Conservation (phyloP, 73 alveolate species). For the Paramecium bursaria region DNA sequence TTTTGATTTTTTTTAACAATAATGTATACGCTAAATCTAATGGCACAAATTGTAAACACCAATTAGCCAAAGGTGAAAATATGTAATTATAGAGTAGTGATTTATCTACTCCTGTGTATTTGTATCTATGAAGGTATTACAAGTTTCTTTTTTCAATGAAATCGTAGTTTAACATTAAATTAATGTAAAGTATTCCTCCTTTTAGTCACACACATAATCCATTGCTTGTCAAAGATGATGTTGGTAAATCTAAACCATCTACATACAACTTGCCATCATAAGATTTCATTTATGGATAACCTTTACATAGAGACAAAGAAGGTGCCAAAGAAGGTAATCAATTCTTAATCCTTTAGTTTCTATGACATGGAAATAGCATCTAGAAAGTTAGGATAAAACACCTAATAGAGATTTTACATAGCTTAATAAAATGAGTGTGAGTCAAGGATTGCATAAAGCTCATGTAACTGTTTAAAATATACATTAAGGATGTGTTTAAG, state of each 20-base stretch:
- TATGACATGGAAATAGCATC: constrained; percentile 81
- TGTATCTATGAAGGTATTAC: constrained; percentile 5
- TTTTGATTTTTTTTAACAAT: too few relatives aligned
- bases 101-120: constrained; percentile 31
- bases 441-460: constrained; percentile 68
- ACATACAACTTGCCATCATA: constrained; percentile 82
- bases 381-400: constrained; percentile 72
- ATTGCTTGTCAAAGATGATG: constrained; percentile 87
- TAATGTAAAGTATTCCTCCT: constrained; percentile 54
- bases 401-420: constrained; percentile 80
- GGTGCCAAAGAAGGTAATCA: constrained; percentile 80
- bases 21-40: constrained; percentile 43
- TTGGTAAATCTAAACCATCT: constrained; percentile 86
- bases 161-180: background rate
- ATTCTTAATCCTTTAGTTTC: constrained; percentile 62
- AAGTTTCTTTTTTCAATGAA: background rate
- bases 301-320: constrained; percentile 82
- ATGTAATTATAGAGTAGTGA: constrained; percentile 15
- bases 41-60: constrained; percentile 15
- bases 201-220: constrained; percentile 71
- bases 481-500: constrained; percentile 36
- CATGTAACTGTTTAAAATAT: constrained; percentile 36
- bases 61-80: constrained; percentile 29
- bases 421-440: constrained; percentile 77
- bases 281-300: constrained; percentile 82